Percentiles rank a stretch among this genome's conserved stretches.
Conservation (phyloP, 1,284 basidiomycete species). For the Leccinum pachyderme region DNA sequence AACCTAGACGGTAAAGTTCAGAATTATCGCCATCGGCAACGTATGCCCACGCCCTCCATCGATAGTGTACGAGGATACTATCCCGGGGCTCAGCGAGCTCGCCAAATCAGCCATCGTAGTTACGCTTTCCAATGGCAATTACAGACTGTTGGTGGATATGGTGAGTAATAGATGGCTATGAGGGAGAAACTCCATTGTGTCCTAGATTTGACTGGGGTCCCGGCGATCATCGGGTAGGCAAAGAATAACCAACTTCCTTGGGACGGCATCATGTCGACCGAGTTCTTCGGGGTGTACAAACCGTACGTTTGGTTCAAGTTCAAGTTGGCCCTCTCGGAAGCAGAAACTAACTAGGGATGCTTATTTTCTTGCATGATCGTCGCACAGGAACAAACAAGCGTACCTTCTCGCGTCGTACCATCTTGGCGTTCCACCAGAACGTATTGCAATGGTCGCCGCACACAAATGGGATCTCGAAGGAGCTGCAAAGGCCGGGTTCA, state of each 20-base stretch:
- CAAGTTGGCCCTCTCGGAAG: background rate
- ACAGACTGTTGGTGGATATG: slow-evolving; percentile 59
- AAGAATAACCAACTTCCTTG: slow-evolving; percentile 59
- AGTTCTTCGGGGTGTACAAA: slow-evolving; percentile 60
- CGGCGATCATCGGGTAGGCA: slow-evolving; percentile 38
- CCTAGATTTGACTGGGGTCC: background rate
- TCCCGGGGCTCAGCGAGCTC: slow-evolving; percentile 47
- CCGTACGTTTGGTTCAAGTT: slow-evolving; percentile 41
- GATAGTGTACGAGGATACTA: slow-evolving; percentile 56
- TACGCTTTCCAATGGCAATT: slow-evolving; percentile 62
- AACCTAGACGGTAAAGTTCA: slow-evolving; percentile 42
- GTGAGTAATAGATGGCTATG: slow-evolving; percentile 29
- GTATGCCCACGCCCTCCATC: background rate
- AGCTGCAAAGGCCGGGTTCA: slow-evolving; percentile 52
- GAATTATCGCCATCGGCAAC: background rate
- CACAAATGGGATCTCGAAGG: slow-evolving; percentile 57
- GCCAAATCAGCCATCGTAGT: slow-evolving; percentile 52
- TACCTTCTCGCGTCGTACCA: slow-evolving; percentile 52
- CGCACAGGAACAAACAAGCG: slow-evolving; percentile 46
- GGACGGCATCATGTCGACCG: slow-evolving; percentile 60
- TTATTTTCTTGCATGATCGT: background rate
- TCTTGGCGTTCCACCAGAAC: slow-evolving; percentile 47
- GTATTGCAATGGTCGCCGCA: slow-evolving; percentile 63
- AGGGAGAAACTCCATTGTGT: background rate
- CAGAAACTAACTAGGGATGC: too few relatives aligned